phyloP scores from a whole-genome alignment of 441 rosid genomes.

The Metrosideros polymorpha region DNA sequence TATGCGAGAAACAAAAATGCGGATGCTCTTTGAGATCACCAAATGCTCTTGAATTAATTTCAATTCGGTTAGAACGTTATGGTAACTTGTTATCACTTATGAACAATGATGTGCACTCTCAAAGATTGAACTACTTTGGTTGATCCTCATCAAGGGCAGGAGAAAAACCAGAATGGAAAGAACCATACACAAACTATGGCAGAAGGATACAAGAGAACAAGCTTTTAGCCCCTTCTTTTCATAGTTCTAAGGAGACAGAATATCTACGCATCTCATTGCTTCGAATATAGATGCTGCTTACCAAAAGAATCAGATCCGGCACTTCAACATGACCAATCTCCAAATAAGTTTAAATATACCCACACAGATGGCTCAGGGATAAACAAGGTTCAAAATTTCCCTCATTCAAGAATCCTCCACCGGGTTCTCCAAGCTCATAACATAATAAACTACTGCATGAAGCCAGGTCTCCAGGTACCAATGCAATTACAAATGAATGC shows the following conservation, averaged over 20 bases:
- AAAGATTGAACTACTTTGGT: neutral
- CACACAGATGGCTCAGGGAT: neutral
- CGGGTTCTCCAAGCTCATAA: neutral
- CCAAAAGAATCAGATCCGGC: neutral
- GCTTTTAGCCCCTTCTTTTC: neutral
- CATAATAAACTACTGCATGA: neutral
- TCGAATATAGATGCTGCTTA: neutral
- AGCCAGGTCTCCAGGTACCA: neutral
- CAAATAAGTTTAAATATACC: neutral
- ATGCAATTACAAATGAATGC: neutral
- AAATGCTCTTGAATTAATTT: neutral
- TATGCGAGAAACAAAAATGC: neutral
- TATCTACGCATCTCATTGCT: neutral
- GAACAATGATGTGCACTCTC: neutral
- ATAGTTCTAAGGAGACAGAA: neutral
- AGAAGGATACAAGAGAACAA: neutral
- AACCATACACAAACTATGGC: neutral
- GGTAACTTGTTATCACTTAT: neutral
- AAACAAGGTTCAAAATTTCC: neutral
- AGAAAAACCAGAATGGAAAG: neutral
- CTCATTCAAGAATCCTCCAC: neutral
- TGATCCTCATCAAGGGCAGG: neutral
- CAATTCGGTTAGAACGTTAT: neutral
- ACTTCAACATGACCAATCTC: neutral
- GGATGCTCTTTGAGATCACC: neutral